Evolutionary conservation across 2,329 filamentous ascomycete species (phyloP), one percentile per base, ranked within the genome.

Genomic region (Elsinoe ampelina): DNA sequence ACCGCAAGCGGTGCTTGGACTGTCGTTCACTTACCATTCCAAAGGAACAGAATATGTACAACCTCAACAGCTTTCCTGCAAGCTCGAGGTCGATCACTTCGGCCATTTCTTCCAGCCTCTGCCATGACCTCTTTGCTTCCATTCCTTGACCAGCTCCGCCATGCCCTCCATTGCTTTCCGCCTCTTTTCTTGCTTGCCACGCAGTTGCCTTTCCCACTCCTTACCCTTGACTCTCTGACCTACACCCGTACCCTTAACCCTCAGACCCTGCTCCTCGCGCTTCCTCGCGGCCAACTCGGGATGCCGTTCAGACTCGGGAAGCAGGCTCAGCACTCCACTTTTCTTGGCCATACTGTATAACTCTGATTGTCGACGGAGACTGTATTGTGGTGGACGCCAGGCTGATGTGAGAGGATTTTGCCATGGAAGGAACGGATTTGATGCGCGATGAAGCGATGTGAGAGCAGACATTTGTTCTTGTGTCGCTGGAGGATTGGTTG

Each of bases 221-320:
- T 96, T 92, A 72, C 93, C 93, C 85, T 97, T 98, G 71, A 96
- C 92, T 73, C 80, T 84, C 74, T 96, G 85, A 58, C 90, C 92
- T 7, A 65, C 61, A 78, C 93, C 92, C 1, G 92, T 97, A 65
- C 92, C 92, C 81, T 91, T 92, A 58, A 96, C 87, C 61, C 85
- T 80, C 71, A 95, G 70, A 51, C 91, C 92, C 62, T 85, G 80
- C 76, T 95, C 87, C 58, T 89, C 81, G 58, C 88, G 77, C 70
- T 83, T 81, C 66, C 82, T 79, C 66, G 90, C 80, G 70, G 79
- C 83, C 68, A 81, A 80, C 63, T 84, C 85, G 1, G 68, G 68
- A 36, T 70, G 66, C 57, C 69, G 69, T 45, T 63, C 63, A 7
- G 63, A 64, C 13, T 61, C 48, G 12, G 68, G 68, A 64, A 71